Conservation (phyloP, 805 yeast genomes). For the Tetrapisispora nanseiensis region DNA sequence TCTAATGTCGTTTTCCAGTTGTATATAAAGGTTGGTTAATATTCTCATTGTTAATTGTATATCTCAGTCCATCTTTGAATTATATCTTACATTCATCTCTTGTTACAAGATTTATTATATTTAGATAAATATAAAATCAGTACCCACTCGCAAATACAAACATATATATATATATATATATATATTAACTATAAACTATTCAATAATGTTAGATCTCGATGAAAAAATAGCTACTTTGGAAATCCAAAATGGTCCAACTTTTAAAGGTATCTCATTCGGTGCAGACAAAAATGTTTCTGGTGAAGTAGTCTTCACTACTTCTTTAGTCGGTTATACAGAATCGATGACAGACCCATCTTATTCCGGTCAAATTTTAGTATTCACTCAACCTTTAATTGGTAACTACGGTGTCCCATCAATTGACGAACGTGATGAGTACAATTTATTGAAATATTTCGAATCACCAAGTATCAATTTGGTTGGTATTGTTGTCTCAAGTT, state of each 20-base stretch:
- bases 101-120: no score
- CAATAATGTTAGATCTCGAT: constrained; percentile 1
- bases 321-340: constrained; percentile 96
- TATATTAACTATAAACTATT: no score
- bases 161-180: no score
- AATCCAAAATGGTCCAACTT: constrained; percentile 86
- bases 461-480: constrained; percentile 85
- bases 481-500: constrained; percentile 94
- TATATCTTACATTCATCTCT: no score
- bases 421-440: constrained; percentile 68
- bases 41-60: no score
- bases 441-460: constrained; percentile 83
- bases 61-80: no score
- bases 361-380: constrained; percentile 90
- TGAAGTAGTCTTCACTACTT: constrained; percentile 96
- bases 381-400: constrained; percentile 95
- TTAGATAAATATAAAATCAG: no score
- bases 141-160: not conserved
- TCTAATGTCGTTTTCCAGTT: no score
- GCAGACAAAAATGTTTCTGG: constrained; percentile 89
- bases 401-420: constrained; percentile 96
- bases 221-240: constrained; percentile 70
- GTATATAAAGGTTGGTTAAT: no score
- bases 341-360: constrained; percentile 98
- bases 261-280: constrained; percentile 91